phyloP scores from a whole-genome alignment of 2,329 filamentous ascomycete genomes.

The Bipolaris cookei region DNA sequence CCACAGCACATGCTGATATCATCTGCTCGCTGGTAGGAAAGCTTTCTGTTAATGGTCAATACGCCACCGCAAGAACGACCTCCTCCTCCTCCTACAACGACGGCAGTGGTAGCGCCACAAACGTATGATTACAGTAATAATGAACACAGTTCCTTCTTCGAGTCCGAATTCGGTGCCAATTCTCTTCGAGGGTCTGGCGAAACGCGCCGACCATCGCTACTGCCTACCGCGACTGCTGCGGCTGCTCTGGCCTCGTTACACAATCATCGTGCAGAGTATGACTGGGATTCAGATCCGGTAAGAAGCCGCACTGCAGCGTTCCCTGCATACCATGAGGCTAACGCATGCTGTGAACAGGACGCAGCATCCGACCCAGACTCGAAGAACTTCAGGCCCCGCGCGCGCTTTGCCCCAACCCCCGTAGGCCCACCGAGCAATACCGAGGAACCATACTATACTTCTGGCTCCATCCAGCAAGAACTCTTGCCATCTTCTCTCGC shows the following conservation, averaged over 20 bases:
- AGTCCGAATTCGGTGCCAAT: constrained; percentile 68
- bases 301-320: constrained; percentile 22
- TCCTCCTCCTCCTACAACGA: constrained; percentile 53
- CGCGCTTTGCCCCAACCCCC: constrained; percentile 50
- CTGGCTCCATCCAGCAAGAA: constrained; percentile 69
- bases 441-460: constrained; percentile 52
- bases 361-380: constrained; percentile 48
- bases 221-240: constrained; percentile 77
- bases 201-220: constrained; percentile 66
- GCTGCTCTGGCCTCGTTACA: constrained; percentile 86
- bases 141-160: constrained; percentile 71
- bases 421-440: constrained; percentile 74
- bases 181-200: constrained; percentile 76
- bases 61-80: constrained; percentile 78
- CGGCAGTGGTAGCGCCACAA: constrained; percentile 40
- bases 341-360: constrained; percentile 40
- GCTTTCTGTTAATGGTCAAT: constrained; percentile 95
- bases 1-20: constrained; percentile 8
- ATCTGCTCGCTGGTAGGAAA: constrained; percentile 62
- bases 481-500: constrained; percentile 82
- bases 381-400: constrained; percentile 47
- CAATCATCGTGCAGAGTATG: constrained; percentile 74
- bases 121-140: constrained; percentile 54
- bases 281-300: constrained; percentile 50
- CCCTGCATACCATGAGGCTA: constrained; percentile 22